These are phyloP conservation scores for Rauvolfia tetraphylla DNA, from an alignment of 257 asterid genomes.

Conservation along the genomic window DNA sequence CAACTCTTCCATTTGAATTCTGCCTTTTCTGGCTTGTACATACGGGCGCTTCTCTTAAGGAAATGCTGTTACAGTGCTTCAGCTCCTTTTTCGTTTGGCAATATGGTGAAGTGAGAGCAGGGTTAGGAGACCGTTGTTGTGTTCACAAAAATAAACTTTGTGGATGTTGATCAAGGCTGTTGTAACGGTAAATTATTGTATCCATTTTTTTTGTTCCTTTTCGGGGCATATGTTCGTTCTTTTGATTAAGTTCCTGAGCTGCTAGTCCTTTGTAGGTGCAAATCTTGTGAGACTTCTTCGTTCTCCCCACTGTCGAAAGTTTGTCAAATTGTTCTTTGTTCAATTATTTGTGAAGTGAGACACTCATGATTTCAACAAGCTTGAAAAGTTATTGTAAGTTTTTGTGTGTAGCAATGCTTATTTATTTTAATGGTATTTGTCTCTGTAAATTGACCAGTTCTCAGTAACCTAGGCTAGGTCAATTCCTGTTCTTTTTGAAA, in stretches of 20 bases:
- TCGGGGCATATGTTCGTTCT: neutral
- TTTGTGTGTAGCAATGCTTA: slow-evolving; percentile 13
- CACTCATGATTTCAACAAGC: slow-evolving; percentile 9
- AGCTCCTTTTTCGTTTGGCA: slow-evolving; percentile 16
- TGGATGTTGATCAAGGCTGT: slow-evolving; percentile 19
- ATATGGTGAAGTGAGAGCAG: slow-evolving; percentile 26
- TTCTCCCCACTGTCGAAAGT: slow-evolving; percentile 17
- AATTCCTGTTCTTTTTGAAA: neutral
- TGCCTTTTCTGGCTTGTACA: slow-evolving; percentile 39
- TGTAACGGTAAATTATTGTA: slow-evolving; percentile 26
- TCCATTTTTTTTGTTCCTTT: slow-evolving; percentile 14
- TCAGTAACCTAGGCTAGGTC: neutral
- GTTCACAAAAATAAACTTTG: slow-evolving; percentile 33
- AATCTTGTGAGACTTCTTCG: slow-evolving; percentile 5
- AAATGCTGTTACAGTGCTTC: slow-evolving; percentile 29
- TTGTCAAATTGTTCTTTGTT: slow-evolving; percentile 10
- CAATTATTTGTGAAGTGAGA: slow-evolving; percentile 18
- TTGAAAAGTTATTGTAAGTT: slow-evolving; percentile 10
- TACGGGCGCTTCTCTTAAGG: slow-evolving; percentile 27
- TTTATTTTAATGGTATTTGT: neutral
- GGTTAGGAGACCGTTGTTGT: slow-evolving; percentile 25
- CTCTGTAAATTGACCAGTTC: neutral
- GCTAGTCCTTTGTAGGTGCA: neutral
- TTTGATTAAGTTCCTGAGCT: neutral
- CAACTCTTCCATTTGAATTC: slow-evolving; percentile 26